Evolutionary conservation across 805 yeast genomes (phyloP), one percentile per base, ranked within the genome.

Genomic region (Lipomyces kockii): DNA sequence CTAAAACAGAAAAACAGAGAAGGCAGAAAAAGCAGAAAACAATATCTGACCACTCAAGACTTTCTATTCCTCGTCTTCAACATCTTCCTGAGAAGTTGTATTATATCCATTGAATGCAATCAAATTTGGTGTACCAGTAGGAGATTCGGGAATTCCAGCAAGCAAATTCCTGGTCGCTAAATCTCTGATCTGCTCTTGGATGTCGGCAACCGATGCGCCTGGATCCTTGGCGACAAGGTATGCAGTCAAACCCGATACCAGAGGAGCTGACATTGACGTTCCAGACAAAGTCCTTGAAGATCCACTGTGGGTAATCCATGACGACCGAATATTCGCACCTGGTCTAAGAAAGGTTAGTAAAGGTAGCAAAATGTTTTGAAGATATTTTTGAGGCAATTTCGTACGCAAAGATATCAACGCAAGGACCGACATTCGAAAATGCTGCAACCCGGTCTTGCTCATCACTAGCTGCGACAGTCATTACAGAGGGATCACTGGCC

Each of bases 181-280:
- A 22, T 60, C 35, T 34, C 39, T 61, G 60, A 66, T 66, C 55
- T 59, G 63, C n/a, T 60, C 35, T 43, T 68, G 79, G 17, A 82
- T 75, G 3, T 63, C 66, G 2, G 62, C 51, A n/a, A 62, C 66
- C 2, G 66, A 37, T 56, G 79, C 52, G 37, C 14, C 17, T 12
- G 70, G 66, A 27, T 62, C 11, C 46, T 60, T 43, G 12, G 62
- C 60, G 1, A 34, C 60, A 6, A 69, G 43, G 84, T 94, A 94
- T 9, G 97, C 85, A 76, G 92, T 86, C 79, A 94, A 83, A 74
- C 98, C 98, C 67, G 92, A 89, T 74, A 94, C 93, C 77, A 92
- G 97, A 55, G 98, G 98, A 37, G 97, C 89, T 34, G 98, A 97
- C 98, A 94, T 94, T 20, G 98, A 93, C 14, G 98, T 93, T 80